phyloP scores from a whole-genome alignment of 805 yeast genomes.

The Priceomyces castillae region DNA sequence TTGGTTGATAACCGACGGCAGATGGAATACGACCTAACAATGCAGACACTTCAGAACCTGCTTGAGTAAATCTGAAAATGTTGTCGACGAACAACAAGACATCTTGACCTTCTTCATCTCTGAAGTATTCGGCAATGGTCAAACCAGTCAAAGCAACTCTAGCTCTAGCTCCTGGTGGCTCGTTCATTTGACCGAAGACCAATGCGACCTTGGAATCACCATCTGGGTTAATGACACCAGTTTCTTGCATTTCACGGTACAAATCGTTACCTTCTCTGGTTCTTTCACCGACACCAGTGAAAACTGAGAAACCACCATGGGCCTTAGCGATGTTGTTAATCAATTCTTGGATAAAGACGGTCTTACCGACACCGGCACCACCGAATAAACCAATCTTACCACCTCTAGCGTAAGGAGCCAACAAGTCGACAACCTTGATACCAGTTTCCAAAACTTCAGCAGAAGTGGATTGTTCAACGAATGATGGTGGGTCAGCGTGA shows the following conservation, averaged over 20 bases:
- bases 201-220: conserved; percentile 99
- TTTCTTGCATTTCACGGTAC: conserved; percentile 99
- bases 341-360: conserved; percentile 99
- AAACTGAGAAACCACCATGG: conserved; percentile 99
- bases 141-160: conserved; percentile 99
- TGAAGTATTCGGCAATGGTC: conserved; percentile 99
- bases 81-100: conserved; percentile 98
- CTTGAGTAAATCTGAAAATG: conserved; percentile 99
- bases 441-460: conserved; percentile 99
- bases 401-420: conserved; percentile 99
- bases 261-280: conserved; percentile 99
- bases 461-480: conserved; percentile 94
- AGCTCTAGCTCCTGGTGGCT: conserved; percentile 99
- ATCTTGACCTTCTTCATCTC: conserved; percentile 99
- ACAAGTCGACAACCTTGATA: conserved; percentile 98
- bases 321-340: conserved; percentile 99
- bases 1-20: conserved; percentile 99
- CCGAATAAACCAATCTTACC: conserved; percentile 99
- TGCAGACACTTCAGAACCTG: conserved; percentile 99
- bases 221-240: conserved; percentile 99
- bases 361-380: conserved; percentile 99
- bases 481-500: conserved; percentile 96
- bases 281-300: conserved; percentile 99
- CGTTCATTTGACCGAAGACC: conserved; percentile 99
- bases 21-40: conserved; percentile 99